These are phyloP conservation scores for Rubroshorea leprosula DNA, from an alignment of 345 rosid species.

Conservation along the genomic window DNA sequence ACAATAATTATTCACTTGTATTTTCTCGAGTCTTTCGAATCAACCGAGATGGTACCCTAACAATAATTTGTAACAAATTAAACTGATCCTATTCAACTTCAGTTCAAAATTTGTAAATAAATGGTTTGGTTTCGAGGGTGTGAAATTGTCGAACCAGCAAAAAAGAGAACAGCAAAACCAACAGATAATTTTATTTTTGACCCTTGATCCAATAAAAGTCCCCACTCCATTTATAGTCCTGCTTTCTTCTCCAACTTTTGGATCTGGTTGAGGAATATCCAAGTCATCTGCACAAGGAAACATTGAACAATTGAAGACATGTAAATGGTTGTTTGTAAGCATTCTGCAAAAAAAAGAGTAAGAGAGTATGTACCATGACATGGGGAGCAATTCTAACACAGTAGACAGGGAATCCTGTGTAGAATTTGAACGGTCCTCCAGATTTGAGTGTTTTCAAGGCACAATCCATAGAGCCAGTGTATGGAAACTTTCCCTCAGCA, in stretches of 20 bases:
- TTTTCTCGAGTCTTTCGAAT: no score
- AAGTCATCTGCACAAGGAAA: constrained; percentile 69
- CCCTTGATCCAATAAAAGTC: not conserved
- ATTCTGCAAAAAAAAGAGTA: not conserved
- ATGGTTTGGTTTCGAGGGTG: constrained; percentile 10
- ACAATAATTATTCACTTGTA: no score
- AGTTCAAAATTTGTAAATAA: constrained; percentile 13
- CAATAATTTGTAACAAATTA: no score
- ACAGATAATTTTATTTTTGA: constrained; percentile 23
- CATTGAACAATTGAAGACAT: constrained; percentile 8
- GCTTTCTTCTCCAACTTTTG: constrained; percentile 42
- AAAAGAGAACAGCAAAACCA: constrained; percentile 21
- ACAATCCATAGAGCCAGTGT: constrained; percentile 88
- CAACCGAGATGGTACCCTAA: no score
- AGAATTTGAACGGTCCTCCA: constrained; percentile 87
- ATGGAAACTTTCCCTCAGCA: constrained; percentile 84
- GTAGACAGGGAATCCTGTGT: constrained; percentile 95
- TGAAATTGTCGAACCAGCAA: constrained; percentile 18
- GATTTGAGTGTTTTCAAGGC: constrained; percentile 67
- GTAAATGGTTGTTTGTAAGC: not conserved
- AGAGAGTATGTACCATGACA: constrained; percentile 64
- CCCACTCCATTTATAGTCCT: constrained; percentile 36
- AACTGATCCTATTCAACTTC: constrained; percentile 24
- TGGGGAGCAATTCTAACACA: constrained; percentile 97
- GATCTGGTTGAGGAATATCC: constrained; percentile 96